These are phyloP conservation scores for Corymbia calophylla DNA, from an alignment of 441 rosid genomes.

Conservation along the genomic window DNA sequence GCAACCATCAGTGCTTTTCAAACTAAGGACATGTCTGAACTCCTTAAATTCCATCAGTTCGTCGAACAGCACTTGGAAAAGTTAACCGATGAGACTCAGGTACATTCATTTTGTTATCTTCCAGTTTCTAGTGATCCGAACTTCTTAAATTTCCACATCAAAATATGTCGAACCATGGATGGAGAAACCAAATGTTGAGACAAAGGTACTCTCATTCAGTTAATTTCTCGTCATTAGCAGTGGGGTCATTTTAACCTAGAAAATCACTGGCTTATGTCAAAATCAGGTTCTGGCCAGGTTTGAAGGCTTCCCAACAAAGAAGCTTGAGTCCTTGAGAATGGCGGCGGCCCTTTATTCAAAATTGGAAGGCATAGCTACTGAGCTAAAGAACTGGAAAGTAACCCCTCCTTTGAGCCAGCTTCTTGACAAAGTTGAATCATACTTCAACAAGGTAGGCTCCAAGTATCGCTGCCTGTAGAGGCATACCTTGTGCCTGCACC, in stretches of 20 bases:
- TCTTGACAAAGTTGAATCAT: conserved; percentile 27
- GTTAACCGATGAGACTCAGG: conserved; percentile 7
- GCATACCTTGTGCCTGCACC: background rate
- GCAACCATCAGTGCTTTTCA: background rate
- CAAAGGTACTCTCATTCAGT: background rate
- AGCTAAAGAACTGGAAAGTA: conserved; percentile 14
- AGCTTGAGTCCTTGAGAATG: conserved; percentile 2
- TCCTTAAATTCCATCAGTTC: background rate
- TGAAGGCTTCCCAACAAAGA: conserved; percentile 10
- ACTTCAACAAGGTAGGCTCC: conserved; percentile 26
- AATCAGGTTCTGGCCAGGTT: conserved; percentile 4
- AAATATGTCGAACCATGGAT: background rate
- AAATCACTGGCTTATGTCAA: background rate
- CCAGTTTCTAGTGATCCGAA: background rate
- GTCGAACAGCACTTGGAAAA: background rate
- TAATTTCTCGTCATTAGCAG: background rate
- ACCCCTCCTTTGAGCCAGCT: conserved; percentile 19
- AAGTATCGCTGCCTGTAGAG: background rate
- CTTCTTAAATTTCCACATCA: background rate
- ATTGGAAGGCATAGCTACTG: background rate
- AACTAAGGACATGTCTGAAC: conserved; percentile 6
- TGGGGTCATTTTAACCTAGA: background rate
- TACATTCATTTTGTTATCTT: background rate
- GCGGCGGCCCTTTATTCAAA: background rate
- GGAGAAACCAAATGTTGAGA: background rate